Conservation (phyloP, 192 early-diverging fungal genomes). For the Backusella sp. region DNA sequence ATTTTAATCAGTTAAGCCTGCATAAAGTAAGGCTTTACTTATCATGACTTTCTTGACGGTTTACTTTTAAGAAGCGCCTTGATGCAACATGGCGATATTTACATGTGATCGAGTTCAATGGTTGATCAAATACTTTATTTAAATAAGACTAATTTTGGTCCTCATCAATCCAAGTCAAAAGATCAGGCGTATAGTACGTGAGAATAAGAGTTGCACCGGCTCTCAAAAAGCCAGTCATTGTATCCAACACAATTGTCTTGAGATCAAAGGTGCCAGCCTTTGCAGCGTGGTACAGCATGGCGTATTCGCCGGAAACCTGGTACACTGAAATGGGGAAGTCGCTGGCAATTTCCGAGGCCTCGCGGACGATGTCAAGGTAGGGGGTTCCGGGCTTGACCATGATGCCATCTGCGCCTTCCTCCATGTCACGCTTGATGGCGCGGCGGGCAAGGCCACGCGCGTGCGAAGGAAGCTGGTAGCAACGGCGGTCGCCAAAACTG, state of each 20-base stretch:
- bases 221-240: slow-evolving; percentile 74
- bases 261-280: slow-evolving; percentile 82
- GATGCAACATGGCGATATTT: too few relatives aligned
- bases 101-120: too few relatives aligned
- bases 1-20: too few relatives aligned
- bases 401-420: slow-evolving; percentile 94
- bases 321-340: slow-evolving; percentile 96
- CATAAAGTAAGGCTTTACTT: too few relatives aligned
- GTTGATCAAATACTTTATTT: too few relatives aligned
- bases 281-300: slow-evolving; percentile 85
- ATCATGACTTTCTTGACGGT: too few relatives aligned
- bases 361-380: slow-evolving; percentile 94
- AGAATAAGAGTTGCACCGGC: slow-evolving; percentile 94
- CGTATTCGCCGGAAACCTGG: slow-evolving; percentile 90
- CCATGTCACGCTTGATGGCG: slow-evolving; percentile 83
- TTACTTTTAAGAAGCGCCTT: too few relatives aligned
- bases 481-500: slow-evolving; percentile 84
- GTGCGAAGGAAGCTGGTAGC: slow-evolving; percentile 91
- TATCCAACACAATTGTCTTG: slow-evolving; percentile 83
- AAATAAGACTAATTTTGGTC: neutral
- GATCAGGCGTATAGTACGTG: slow-evolving; percentile 93
- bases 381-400: slow-evolving; percentile 98
- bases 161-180: slow-evolving; percentile 88
- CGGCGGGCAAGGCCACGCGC: slow-evolving; percentile 89
- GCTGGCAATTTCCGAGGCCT: slow-evolving; percentile 70